These are phyloP conservation scores for Homolaphlyctis polyrhiza DNA, from an alignment of 371 early-diverging fungal species.

Conservation along the genomic window DNA sequence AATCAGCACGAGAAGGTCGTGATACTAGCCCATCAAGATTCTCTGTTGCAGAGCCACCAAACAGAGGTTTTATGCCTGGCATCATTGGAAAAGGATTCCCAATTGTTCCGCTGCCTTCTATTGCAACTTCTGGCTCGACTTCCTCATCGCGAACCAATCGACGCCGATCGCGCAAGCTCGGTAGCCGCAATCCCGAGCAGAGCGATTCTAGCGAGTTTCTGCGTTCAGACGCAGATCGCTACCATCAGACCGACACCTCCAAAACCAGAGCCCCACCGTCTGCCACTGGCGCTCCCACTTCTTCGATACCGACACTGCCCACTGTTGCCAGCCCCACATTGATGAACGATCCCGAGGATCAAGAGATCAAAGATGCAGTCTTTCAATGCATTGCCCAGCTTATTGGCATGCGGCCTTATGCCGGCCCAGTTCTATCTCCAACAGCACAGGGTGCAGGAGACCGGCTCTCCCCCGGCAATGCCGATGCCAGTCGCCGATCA, in stretches of 20 bases:
- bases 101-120: not conserved
- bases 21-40: not conserved
- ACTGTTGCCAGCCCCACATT: not conserved
- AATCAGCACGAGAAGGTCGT: not conserved
- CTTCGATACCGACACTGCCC: too few relatives aligned
- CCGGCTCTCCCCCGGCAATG: not conserved
- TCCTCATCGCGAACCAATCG: too few relatives aligned
- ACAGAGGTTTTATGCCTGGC: too few relatives aligned
- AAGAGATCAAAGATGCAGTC: constrained; percentile 48
- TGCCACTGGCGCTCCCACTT: not conserved
- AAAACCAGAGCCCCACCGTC: not conserved
- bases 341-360: constrained; percentile 28
- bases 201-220: constrained; percentile 4
- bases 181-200: not conserved
- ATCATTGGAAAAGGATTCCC: not conserved
- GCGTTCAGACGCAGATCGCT: not conserved
- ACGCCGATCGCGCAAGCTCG: not conserved
- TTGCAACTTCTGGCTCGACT: not conserved
- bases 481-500: constrained; percentile 1
- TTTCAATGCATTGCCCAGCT: constrained; percentile 59
- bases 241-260: not conserved
- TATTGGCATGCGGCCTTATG: constrained; percentile 28
- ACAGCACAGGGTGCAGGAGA: not conserved
- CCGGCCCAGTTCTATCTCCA: not conserved
- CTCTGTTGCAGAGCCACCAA: too few relatives aligned